phyloP scores from a whole-genome alignment of 371 early-diverging fungal genomes.

The Circinella minor region DNA sequence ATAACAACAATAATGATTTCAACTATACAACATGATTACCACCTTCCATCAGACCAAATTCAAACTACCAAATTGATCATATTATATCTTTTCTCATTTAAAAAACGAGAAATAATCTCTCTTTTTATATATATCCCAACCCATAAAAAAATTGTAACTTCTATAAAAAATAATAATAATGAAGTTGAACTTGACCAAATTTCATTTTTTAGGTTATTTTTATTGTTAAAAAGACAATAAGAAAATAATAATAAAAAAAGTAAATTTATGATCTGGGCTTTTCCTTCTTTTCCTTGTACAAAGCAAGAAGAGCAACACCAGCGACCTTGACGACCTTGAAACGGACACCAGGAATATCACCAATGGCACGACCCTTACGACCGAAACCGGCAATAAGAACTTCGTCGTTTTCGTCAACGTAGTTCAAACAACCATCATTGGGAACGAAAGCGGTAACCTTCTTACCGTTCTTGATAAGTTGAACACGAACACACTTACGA shows the following conservation, averaged over 20 bases:
- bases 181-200: too few species aligned
- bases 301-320: conserved; percentile 98
- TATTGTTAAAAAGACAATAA: not conserved
- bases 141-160: too few species aligned
- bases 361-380: conserved; percentile 87
- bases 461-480: conserved; percentile 99
- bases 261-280: conserved; percentile 93
- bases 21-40: too few species aligned
- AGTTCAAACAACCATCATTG: conserved; percentile 99
- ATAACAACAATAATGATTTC: too few species aligned
- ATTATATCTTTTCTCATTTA: too few species aligned
- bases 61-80: too few species aligned
- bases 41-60: too few species aligned
- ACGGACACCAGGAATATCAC: conserved; percentile 99
- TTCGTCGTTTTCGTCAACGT: conserved; percentile 98
- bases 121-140: too few species aligned
- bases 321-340: conserved; percentile 99
- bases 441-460: conserved; percentile 99
- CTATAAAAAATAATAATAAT: too few species aligned
- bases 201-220: too few species aligned
- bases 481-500: conserved; percentile 99
- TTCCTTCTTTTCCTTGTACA: conserved; percentile 99
- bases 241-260: not conserved
- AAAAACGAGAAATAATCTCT: too few species aligned
- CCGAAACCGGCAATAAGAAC: conserved; percentile 97